Evolutionary conservation across 2,329 filamentous ascomycete species (phyloP).

Genomic region (Alternaria alternata): DNA sequence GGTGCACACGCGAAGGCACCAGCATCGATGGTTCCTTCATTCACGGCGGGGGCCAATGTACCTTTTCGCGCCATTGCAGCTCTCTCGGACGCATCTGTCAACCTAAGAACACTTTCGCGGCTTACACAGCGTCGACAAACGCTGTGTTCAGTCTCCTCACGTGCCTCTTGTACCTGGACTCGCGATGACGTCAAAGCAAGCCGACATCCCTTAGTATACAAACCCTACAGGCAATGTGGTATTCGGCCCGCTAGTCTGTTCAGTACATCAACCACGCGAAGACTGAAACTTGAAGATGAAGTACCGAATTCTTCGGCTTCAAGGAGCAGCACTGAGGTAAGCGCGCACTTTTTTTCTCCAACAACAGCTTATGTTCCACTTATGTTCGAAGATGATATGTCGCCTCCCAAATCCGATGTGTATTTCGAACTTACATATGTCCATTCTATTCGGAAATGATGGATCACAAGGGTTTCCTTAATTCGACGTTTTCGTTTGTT

Average conservation of each 20-base stretch:
- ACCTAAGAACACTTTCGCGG: conserved; percentile 14
- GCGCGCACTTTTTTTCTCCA: conserved; percentile 1
- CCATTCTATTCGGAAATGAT: background rate
- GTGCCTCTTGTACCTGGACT: conserved; percentile 39
- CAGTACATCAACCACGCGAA: conserved; percentile 28
- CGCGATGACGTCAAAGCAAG: conserved; percentile 16
- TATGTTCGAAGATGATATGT: background rate
- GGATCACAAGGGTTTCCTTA: too few relatives aligned
- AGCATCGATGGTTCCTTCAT: conserved; percentile 17
- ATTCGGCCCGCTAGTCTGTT: conserved; percentile 21
- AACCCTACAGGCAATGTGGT: conserved; percentile 2
- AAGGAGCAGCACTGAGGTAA: conserved; percentile 23
- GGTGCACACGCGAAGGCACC: conserved; percentile 17
- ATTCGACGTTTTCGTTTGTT: too few relatives aligned
- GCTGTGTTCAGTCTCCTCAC: conserved; percentile 37
- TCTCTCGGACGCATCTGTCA: conserved; percentile 14
- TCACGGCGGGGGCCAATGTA: conserved; percentile 29
- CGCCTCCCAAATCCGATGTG: too few relatives aligned
- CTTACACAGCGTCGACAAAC: conserved; percentile 25
- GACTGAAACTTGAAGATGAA: conserved; percentile 17
- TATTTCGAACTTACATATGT: background rate
- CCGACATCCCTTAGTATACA: conserved; percentile 4
- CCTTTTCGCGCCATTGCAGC: conserved; percentile 18
- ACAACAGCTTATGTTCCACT: background rate
- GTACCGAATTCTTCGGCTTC: conserved; percentile 10